Base-by-base conservation (phyloP, 2,329 filamentous ascomycete genomes). In the Knufia petricola region DNA sequence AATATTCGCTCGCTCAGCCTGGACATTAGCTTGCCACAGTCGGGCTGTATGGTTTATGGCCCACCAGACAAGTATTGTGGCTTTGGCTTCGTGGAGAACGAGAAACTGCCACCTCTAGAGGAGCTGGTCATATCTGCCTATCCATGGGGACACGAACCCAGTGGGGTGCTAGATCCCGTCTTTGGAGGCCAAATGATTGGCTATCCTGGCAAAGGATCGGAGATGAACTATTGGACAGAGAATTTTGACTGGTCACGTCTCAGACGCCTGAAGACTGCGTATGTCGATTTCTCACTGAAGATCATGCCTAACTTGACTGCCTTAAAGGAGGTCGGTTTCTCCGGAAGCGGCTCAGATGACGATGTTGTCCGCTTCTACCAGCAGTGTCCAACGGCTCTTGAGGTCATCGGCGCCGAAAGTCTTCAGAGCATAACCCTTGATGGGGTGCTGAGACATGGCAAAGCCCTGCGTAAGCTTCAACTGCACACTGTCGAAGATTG, bases 221-320 rank as follows among this genome's bases (percentile, higher is more conserved):
- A 37, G 34, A 37, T 37, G 34, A n/a, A 37, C 15, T 20, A 37
- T n/a, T 37, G 34, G 34, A n/a, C 34, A 37, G 13, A 37, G 34
- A 37, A 37, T 6, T 37, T 37, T n/a, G 34, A 37, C 34, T 37
- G 34, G 34, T 37, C 34, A 37, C 34, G n/a, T 15, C 34, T 37
- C 19, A n/a, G n/a, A 7, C 34, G 34, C 34, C 34, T 37, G 34
- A 37, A 37, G 34, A 37, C 34, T 7, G 19, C 4, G 13, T 37
- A 6, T n/a, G 13, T 37, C 15, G 34, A 37, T 37, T 37, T 37
- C n/a, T 6, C 34, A 7, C 34, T 37, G 6, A 37, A 37, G 34
- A 37, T 37, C 34, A 37, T 37, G 34, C 34, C 34, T 7, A 37
- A 37, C 6, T 20, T 37, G 34, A 37, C 19, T 7, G 6, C 34